phyloP scores from a whole-genome alignment of 2,329 filamentous ascomycete genomes.

The Colletotrichum lentis region DNA sequence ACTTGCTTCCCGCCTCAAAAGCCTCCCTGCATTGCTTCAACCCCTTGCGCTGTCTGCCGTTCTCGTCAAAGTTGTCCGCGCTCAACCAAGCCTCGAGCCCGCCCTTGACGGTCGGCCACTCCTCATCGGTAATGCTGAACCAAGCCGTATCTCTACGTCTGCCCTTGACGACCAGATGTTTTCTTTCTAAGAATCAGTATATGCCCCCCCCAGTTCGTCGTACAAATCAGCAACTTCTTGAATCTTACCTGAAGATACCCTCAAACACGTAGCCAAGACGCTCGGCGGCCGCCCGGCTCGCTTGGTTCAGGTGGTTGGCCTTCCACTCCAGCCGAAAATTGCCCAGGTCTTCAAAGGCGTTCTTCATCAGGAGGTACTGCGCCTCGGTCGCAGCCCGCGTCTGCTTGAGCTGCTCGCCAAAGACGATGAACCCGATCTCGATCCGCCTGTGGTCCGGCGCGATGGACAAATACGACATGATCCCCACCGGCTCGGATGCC shows the following conservation, averaged over 20 bases:
- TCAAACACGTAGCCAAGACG: conserved; percentile 68
- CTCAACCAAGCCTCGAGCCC: conserved; percentile 64
- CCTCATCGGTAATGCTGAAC: conserved; percentile 65
- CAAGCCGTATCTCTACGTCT: conserved; percentile 66
- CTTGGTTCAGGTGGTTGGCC: conserved; percentile 63
- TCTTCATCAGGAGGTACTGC: conserved; percentile 62
- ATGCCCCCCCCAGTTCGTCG: background rate
- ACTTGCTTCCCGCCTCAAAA: background rate
- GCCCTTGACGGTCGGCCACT: conserved; percentile 60
- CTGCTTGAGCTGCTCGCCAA: conserved; percentile 58
- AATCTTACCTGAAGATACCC: conserved; percentile 64
- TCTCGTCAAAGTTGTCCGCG: conserved; percentile 62
- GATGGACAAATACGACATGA: conserved; percentile 57
- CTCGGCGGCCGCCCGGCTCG: conserved; percentile 62
- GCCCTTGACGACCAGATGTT: conserved; percentile 68
- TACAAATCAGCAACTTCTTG: background rate
- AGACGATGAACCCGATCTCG: conserved; percentile 66
- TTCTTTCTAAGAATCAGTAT: conserved; percentile 42
- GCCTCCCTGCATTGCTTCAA: conserved; percentile 49
- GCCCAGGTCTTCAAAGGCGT: conserved; percentile 62
- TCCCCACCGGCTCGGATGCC: conserved; percentile 51
- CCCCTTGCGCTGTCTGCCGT: conserved; percentile 59
- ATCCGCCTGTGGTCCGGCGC: conserved; percentile 57
- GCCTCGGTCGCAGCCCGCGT: conserved; percentile 66
- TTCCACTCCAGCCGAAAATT: conserved; percentile 72